Evolutionary conservation across 108 stramenopile species (phyloP), one percentile per base, ranked within the genome.

Genomic region (Pseudonitzschia multiseries): DNA sequence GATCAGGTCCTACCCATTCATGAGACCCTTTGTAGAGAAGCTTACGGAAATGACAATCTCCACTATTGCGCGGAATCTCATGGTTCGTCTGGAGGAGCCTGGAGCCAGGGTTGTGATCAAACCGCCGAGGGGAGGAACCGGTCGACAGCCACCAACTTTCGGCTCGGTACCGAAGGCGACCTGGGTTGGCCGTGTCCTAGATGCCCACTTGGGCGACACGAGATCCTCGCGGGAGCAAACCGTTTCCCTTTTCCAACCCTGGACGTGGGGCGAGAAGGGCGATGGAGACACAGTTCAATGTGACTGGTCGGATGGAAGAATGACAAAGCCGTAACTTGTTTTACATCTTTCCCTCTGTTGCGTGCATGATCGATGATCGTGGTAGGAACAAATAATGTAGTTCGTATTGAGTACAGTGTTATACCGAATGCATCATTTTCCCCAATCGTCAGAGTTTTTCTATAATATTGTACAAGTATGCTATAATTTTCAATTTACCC

Each of bases 161-260:
- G 80, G 77, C 18, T 63, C 70, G 14, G 51, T 81, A 28, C 26
- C 70, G 8, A 81, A 78, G 70, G 69, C 68, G 6, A 67, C 80
- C 31, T 84, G 83, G 83, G 33, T 81, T 8, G 83, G 83, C 41
- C 78, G 83, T n/a, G 83, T 84, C 33, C 33, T 84, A 5, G 68
- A 73, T 27, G 67, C 71, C 28, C 79, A 81, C 65, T 32, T 74
- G 29, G 61, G 40, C 14, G 80, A 81, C 60, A 54, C 26, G 52
- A 24, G 80, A 2, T 74, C 80, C 52, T 67, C 69, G 20, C 24
- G 57, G 48, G 73, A 81, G 2, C 83, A 81, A 62, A 66, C 57
- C 15, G 4, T 78, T 21, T 76, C 82, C 3, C 46, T 81, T 43
- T 28, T 83, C 14, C 79, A 70, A 42, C 83, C 83, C 22, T 84